Evolutionary conservation across 805 yeast species (phyloP), one percentile per base, ranked within the genome.

Genomic region (Pichia insulana): DNA sequence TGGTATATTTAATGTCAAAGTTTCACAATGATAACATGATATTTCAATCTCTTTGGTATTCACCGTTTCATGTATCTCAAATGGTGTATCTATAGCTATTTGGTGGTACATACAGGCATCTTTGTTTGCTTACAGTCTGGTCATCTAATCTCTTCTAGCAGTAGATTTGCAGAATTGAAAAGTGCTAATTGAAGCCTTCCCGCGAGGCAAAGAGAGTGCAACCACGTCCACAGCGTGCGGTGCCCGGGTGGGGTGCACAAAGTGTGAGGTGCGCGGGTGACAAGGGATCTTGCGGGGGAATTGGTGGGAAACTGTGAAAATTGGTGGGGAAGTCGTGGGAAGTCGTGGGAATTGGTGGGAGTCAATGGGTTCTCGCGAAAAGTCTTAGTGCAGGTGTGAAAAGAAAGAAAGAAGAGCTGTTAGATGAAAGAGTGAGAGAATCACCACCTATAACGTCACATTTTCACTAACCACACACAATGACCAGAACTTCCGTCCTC

Each of bases 401-500:
- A 6, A 28, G 11, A 28, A 11, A 28, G 31, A 28, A 28, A n/a
- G 15, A 26, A 26, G 28, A 26, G 28, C 8, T 26, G 28, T 8
- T 8, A 26, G 28, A 26, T 26, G 28, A 11, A 26, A 26, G 8
- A 26, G 28, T 26, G 11, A 11, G 11, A 26, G 28, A 26, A 26
- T 8, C 11, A 26, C 28, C 8, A 26, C 10, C n/a, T n/a, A n/a
- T n/a, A n/a, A n/a, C n/a, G n/a, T n/a, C n/a, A n/a, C n/a, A n/a
- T n/a, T n/a, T n/a, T n/a, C n/a, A n/a, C n/a, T 5, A 22, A 33
- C n/a, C 36, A 35, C 30, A 32, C 37, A 34, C 13, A 68, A 88
- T 89, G 97, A 86, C 96, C 71, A 89, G 97, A 78, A 79, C 96
- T 59, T 89, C 97, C 63, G 97, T 85, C 72, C 84, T 89, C 71